Base-by-base conservation (phyloP, 805 yeast species). In the Metschnikowia dekortorum region DNA sequence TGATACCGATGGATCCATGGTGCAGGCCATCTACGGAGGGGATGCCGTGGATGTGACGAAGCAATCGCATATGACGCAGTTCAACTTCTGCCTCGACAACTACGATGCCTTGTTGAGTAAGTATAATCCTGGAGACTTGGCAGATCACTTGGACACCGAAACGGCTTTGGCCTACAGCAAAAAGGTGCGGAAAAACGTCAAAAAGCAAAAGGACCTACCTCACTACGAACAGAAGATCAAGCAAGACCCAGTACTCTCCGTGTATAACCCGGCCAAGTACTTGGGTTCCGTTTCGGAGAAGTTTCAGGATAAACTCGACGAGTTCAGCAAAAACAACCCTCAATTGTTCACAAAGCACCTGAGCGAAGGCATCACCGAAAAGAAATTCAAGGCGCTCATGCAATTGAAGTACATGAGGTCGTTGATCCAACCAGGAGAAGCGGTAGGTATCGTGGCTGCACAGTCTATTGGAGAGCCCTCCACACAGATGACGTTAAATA, bases 401-500 rank as follows among this genome's bases (percentile, higher is more conserved):
- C 97, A 92, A 74, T 79, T 94, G 75, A 95, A 95, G 73, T 94
- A 94, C 72, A 94, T 92, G 97, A 86, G 96, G 63, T 90, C 98
- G 9, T 76, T 91, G 58, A 84, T 94, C 48, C 82, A 89, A 62
- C 98, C 99, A 4, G 99, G 99, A 67, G 99, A 94, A 70, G 83
- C 97, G 46, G 98, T 94, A 49, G 99, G 99, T 73, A 91, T 94
- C 64, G 85, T 95, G 73, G 99, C 99, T 7, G 87, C 97, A 22
- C 98, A 94, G 73, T 90, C 97, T 48, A 85, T 94, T 68, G 99
- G 99, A 73, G 99, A 94, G 72, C 99, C 99, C 46, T 89, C 97
- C 4, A 94, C 99, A 3, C 99, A 94, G 76, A 94, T 94, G 99
- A 94, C 99, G 14, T 81, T 89, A 63, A 89, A 89, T 69, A 89